A percentile compares a stretch with the other conserved stretches of the same genome.
Evolutionary conservation across 2,329 filamentous ascomycete species (phyloP).

Genomic region (Pyrenochaeta sp.): DNA sequence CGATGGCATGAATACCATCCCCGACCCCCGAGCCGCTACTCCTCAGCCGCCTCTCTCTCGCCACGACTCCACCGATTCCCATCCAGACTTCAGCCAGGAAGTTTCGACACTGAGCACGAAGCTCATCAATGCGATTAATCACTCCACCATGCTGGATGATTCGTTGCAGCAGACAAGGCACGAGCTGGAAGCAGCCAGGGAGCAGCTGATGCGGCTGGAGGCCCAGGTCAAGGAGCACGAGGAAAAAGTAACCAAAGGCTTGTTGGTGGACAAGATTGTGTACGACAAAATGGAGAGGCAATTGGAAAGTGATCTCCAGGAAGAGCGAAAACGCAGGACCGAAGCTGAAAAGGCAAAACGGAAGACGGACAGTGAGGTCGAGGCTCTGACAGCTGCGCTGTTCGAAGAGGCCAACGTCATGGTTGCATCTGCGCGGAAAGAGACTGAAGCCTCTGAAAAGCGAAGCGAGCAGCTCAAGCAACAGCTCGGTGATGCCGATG

Average conservation of each 20-base stretch:
- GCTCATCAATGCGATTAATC: slow-evolving; percentile 96
- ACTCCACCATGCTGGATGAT: slow-evolving; percentile 92
- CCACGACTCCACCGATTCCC: slow-evolving; percentile 58
- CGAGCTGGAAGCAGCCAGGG: slow-evolving; percentile 78
- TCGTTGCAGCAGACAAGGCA: slow-evolving; percentile 81
- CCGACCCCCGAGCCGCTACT: slow-evolving; percentile 59
- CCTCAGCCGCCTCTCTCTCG: slow-evolving; percentile 41
- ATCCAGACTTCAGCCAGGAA: slow-evolving; percentile 74
- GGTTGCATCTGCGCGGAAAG: slow-evolving; percentile 87
- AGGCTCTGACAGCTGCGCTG: slow-evolving; percentile 88
- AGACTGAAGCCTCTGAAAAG: slow-evolving; percentile 81
- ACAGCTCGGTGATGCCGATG: slow-evolving; percentile 87
- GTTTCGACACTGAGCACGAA: slow-evolving; percentile 93
- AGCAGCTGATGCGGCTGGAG: slow-evolving; percentile 75
- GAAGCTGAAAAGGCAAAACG: slow-evolving; percentile 73
- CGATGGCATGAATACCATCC: slow-evolving; percentile 73
- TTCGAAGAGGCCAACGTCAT: slow-evolving; percentile 99
- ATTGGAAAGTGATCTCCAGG: slow-evolving; percentile 51
- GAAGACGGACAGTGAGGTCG: slow-evolving; percentile 89
- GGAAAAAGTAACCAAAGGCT: slow-evolving; percentile 73
- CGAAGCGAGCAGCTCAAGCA: slow-evolving; percentile 87
- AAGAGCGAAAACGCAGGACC: slow-evolving; percentile 52
- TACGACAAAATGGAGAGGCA: slow-evolving; percentile 66
- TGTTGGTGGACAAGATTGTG: slow-evolving; percentile 77
- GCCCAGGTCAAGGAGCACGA: slow-evolving; percentile 73